Evolutionary conservation across 192 early-diverging fungal genomes (phyloP), one percentile per base, ranked within the genome.

Genomic region (Coemansia sp.): DNA sequence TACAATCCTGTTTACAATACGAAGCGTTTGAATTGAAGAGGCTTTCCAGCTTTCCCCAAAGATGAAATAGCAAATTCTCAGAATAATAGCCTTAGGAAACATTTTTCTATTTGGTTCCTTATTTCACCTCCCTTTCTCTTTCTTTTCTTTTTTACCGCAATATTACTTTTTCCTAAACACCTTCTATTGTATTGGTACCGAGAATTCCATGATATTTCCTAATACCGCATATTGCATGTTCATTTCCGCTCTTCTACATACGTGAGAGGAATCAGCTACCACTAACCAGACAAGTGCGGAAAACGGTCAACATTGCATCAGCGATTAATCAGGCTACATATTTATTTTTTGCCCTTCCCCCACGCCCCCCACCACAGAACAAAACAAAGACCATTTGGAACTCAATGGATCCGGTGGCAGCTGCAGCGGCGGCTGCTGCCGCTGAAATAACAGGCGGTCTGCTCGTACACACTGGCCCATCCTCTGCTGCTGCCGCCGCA

Each of bases 331-430:
- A 13, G 17, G 42, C 17, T 13, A 45, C 11, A 17, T 13, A 17
- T 5, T 13, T 17, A 3, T n/a, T 17, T 13, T 17, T 17, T 17
- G 4, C 42, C 0, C 19, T 9, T 19, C 13, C 9, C 34, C 34
- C 33, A 58, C 9, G 7, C 38, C 38, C 5, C 11, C 7, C n/a
- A n/a, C 38, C 9, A 40, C 38, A 40, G 11, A 58, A 1, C 2
- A 58, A 58, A 58, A 20, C 15, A 20, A 54, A 25, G 52, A 34
- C 6, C 1, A 17, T 61, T 29, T 55, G 46, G 46, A 49, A 34
- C 23, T 34, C 10, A 2, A 68, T 68, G 66, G 59, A 68, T 43
- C 49, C 40, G 36, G 52, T 62, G n/a, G 25, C 41, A 19, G 62
- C 69, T 10, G 49, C 22, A 0, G 42, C 42, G 6, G 42, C 42